Evolutionary conservation across 176 grass and related monocot species (phyloP).

Genomic region (Bromus sterilis): DNA sequence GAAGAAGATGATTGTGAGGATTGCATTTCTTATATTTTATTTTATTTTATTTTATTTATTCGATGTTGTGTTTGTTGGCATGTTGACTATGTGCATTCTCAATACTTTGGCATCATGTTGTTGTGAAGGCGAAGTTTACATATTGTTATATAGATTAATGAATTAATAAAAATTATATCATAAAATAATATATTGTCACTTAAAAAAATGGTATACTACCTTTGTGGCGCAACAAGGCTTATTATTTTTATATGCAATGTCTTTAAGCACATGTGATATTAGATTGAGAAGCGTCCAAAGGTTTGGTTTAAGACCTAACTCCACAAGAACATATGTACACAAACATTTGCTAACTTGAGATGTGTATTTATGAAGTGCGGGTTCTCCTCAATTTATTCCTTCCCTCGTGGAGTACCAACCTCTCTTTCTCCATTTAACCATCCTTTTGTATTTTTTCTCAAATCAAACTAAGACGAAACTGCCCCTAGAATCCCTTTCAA

Average conservation of each 20-base stretch:
- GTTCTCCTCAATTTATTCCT: not conserved
- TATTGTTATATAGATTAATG: not conserved
- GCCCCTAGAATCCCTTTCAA: not conserved
- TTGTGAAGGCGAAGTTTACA: not conserved
- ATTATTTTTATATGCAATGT: not conserved
- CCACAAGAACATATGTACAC: not conserved
- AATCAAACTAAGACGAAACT: not conserved
- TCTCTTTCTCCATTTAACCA: not conserved
- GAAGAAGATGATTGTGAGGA: not conserved
- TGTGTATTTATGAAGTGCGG: not conserved
- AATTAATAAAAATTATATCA: not conserved
- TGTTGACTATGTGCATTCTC: not conserved
- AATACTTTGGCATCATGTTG: not conserved
- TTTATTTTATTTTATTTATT: not conserved
- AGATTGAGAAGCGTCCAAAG: not conserved
- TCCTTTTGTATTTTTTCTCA: not conserved
- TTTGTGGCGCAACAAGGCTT: not conserved
- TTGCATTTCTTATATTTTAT: not conserved
- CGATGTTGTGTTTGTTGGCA: not conserved
- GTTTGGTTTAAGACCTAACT: not conserved
- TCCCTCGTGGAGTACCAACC: not conserved
- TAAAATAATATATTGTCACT: not conserved
- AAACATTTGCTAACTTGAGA: not conserved
- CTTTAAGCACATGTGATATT: not conserved
- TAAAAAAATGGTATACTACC: not conserved